These are phyloP conservation scores for Macrophomina phaseolina DNA, from an alignment of 2,329 filamentous ascomycete genomes.

Conservation along the genomic window DNA sequence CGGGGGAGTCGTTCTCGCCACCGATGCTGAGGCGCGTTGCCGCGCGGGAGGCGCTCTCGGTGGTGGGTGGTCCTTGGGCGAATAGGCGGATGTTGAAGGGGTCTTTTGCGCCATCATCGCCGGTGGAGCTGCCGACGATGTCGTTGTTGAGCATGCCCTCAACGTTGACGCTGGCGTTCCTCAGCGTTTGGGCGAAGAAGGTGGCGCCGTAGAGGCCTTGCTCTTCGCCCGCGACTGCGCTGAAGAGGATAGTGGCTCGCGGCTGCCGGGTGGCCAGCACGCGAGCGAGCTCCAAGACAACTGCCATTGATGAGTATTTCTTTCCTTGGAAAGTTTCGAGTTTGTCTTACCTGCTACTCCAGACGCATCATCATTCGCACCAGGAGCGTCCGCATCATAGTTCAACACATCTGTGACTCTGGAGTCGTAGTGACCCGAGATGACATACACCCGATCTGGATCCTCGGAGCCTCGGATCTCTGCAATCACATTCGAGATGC, in stretches of 20 bases:
- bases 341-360: conserved; percentile 53
- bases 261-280: conserved; percentile 56
- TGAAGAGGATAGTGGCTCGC: conserved; percentile 61
- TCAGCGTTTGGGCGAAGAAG: conserved; percentile 59
- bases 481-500: conserved; percentile 60
- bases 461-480: conserved; percentile 57
- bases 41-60: conserved; percentile 48
- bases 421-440: conserved; percentile 63
- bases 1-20: conserved; percentile 61
- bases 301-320: conserved; percentile 32
- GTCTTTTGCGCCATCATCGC: conserved; percentile 53
- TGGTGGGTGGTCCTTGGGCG: conserved; percentile 55
- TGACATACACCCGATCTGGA: conserved; percentile 58
- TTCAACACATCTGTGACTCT: conserved; percentile 58
- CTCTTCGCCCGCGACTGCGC: conserved; percentile 64
- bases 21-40: conserved; percentile 49
- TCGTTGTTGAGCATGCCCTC: conserved; percentile 65
- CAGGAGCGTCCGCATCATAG: conserved; percentile 59
- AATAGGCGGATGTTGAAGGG: conserved; percentile 62
- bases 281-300: conserved; percentile 62
- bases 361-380: conserved; percentile 64
- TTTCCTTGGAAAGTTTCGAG: conserved; percentile 16
- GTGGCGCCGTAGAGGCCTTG: conserved; percentile 60
- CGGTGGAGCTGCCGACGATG: conserved; percentile 60
- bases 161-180: conserved; percentile 59